Evolutionary conservation across 2,329 filamentous ascomycete genomes (phyloP), one percentile per base, ranked within the genome.

Genomic region (Stromatinia cepivora): DNA sequence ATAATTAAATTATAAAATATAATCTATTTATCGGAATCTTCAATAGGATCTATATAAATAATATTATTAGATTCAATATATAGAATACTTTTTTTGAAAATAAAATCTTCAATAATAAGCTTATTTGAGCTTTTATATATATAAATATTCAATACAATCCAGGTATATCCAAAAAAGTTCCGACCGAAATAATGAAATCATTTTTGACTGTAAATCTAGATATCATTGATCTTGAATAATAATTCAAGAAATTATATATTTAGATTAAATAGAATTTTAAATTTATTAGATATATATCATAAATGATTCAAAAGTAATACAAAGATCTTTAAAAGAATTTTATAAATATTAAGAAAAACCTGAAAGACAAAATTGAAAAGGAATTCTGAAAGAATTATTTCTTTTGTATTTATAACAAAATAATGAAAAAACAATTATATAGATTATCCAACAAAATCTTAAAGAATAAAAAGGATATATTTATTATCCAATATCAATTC

Each of bases 1-100:
- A 69, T 31, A 68, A 76, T 61, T 71, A 76, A 36, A 65, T 75
- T 2, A 69, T 74, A 62, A 64, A 73, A 66, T 67, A 75, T 52
- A 59, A 72, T 31, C 69, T 62, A 10, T 57, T 66, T 9, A 72
- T 71, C 31, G 68, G 70, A 36, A 70, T 75, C 22, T 75, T 74
- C 57, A 72, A 69, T 9, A 34, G 46, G 34, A 54, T 67, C n/a
- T 75, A 75, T 50, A 69, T 70, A 36, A 75, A 75, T 57, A 56
- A 75, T 6, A 58, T 20, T 7, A 72, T 76, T 20, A 67, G 28
- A 50, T 75, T 75, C 36, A 61, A 72, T 65, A 66, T 72, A 48
- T 50, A 71, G 39, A 66, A 70, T 66, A 61, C 72, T 59, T 53
- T 71, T 62, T 70, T 75, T 11, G 65, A 73, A 52, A 69, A 57